Evolutionary conservation across 2,329 filamentous ascomycete genomes (phyloP).

Genomic region (Didymella sp.): DNA sequence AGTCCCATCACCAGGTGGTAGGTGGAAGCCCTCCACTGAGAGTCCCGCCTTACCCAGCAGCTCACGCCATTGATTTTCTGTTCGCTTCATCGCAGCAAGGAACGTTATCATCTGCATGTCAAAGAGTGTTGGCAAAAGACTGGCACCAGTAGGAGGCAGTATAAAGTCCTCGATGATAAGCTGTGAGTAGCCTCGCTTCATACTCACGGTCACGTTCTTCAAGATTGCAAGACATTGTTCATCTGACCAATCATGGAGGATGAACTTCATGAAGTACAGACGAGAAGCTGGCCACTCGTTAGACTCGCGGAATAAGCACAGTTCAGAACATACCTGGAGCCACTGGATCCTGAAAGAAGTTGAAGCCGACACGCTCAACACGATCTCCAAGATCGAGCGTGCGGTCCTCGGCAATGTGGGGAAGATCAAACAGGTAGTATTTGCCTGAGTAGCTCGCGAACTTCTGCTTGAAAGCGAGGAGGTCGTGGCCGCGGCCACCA

Average conservation of each 20-base stretch:
- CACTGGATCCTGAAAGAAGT: slow-evolving; percentile 34
- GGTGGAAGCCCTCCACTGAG: not conserved
- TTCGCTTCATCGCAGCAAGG: slow-evolving; percentile 9
- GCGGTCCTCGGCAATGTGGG: not conserved
- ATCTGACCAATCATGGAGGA: slow-evolving; percentile 16
- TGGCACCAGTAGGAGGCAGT: slow-evolving; percentile 3
- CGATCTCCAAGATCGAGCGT: slow-evolving; percentile 7
- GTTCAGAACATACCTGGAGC: not conserved
- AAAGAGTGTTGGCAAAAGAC: slow-evolving; percentile 5
- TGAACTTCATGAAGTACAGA: slow-evolving; percentile 19
- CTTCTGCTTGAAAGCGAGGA: slow-evolving; percentile 11
- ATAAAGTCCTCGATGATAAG: slow-evolving; percentile 21
- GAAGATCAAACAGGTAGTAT: slow-evolving; percentile 1
- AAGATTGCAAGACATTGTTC: slow-evolving; percentile 16
- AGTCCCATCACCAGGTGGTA: not conserved
- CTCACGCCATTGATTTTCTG: slow-evolving; percentile 7
- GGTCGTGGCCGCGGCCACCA: slow-evolving; percentile 18
- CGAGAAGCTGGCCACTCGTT: not conserved
- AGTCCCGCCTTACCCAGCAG: slow-evolving; percentile 5
- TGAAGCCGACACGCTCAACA: slow-evolving; percentile 20
- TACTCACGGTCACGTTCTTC: slow-evolving; percentile 10
- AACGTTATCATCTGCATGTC: slow-evolving; percentile 18
- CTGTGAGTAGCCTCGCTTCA: slow-evolving; percentile 19
- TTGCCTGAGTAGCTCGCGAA: not conserved
- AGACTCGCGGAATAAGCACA: not conserved